These are phyloP conservation scores for Rhodotorula kratochvilovae DNA, from an alignment of 768 basidiomycete species.

Conservation along the genomic window DNA sequence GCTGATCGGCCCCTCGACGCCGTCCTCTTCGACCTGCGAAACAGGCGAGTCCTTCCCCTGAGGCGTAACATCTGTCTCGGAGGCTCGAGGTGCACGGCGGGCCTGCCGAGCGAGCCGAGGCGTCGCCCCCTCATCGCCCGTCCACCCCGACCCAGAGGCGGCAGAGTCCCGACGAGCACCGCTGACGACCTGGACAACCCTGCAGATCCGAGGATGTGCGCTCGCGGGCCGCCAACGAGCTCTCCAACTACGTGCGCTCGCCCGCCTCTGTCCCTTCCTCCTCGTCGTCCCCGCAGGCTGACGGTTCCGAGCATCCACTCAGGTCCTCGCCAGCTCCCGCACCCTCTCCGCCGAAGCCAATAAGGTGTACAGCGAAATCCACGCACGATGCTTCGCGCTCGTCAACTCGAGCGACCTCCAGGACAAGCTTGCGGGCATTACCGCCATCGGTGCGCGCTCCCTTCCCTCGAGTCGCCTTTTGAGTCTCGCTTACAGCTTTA, in stretches of 20 bases:
- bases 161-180: neutral
- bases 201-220: slow-evolving; percentile 25
- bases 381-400: slow-evolving; percentile 38
- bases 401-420: slow-evolving; percentile 54
- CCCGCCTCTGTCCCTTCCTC: neutral
- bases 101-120: too few relatives aligned
- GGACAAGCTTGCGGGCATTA: slow-evolving; percentile 78
- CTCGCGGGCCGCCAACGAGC: slow-evolving; percentile 26
- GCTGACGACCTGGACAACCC: neutral
- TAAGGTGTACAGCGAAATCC: slow-evolving; percentile 38
- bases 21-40: slow-evolving; percentile 29
- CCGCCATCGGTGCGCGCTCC: slow-evolving; percentile 68
- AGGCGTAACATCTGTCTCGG: neutral
- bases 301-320: rapidly evolving
- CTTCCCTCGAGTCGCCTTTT: too few relatives aligned
- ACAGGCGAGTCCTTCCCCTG: neutral
- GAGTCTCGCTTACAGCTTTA: neutral
- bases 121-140: neutral
- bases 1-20: slow-evolving; percentile 31
- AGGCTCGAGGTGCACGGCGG: too few relatives aligned
- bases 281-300: neutral
- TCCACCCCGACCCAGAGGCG: too few relatives aligned
- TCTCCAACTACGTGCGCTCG: slow-evolving; percentile 10
- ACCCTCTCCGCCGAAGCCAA: slow-evolving; percentile 38
- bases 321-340: slow-evolving; percentile 34